Evolutionary conservation across 768 basidiomycete genomes (phyloP).

Genomic region (Gloeostereum incarnatum): DNA sequence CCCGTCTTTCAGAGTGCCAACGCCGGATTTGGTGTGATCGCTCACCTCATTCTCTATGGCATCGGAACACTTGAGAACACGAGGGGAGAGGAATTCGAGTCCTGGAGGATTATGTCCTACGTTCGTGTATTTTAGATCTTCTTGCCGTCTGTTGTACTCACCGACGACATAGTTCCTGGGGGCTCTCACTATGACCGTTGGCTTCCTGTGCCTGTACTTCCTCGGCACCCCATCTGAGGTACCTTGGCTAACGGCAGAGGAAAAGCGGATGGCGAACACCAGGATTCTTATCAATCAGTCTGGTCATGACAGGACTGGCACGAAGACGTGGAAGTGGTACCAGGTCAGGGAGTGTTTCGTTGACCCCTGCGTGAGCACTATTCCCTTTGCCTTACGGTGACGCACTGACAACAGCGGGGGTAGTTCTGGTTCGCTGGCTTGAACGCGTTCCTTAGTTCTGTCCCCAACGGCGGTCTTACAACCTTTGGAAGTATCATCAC

Average conservation of each 20-base stretch:
- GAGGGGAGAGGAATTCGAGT: background rate
- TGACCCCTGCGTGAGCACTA: conserved; percentile 4
- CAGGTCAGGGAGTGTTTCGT: conserved; percentile 6
- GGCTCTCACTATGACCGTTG: conserved; percentile 4
- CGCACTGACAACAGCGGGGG: no score
- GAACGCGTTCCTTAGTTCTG: conserved; percentile 4
- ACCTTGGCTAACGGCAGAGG: conserved; percentile 5
- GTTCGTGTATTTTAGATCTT: background rate
- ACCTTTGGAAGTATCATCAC: conserved; percentile 7
- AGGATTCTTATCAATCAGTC: conserved; percentile 6
- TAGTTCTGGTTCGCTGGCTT: conserved; percentile 6
- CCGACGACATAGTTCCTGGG: conserved; percentile 4
- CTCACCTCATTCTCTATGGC: conserved; percentile 4
- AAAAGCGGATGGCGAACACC: conserved; percentile 7
- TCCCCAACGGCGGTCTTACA: conserved; percentile 7
- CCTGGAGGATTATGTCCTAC: conserved; percentile 5
- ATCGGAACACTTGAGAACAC: conserved; percentile 2
- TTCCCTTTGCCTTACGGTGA: no score
- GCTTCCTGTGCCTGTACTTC: conserved; percentile 6
- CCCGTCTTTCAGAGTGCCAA: conserved; percentile 3
- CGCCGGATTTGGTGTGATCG: conserved; percentile 7
- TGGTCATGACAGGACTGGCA: conserved; percentile 5
- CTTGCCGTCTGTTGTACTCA: no score
- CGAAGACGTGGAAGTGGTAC: conserved; percentile 7
- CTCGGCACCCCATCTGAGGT: conserved; percentile 7